A percentile compares a stretch with the other conserved stretches of the same genome.
Evolutionary conservation across 2,329 filamentous ascomycete genomes (phyloP).

Genomic region (Verticillium zaregamsianum): DNA sequence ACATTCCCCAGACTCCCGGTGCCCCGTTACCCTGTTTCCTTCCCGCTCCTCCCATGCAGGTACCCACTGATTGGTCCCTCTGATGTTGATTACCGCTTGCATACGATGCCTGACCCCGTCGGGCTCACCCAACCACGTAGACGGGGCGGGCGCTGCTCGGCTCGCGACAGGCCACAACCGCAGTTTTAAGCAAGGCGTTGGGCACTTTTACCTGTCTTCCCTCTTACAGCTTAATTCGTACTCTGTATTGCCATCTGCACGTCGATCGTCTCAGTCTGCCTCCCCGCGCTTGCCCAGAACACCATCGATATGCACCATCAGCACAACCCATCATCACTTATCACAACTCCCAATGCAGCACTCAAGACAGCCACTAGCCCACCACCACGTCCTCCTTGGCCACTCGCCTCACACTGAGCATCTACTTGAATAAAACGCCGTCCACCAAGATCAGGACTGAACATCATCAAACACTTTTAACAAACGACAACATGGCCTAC

Average conservation of each 20-base stretch:
- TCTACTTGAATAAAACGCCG: neutral
- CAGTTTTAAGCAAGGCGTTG: slow-evolving; percentile 3
- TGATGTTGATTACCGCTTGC: neutral
- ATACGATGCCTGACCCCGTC: slow-evolving; percentile 1
- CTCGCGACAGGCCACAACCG: neutral
- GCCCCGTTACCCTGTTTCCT: neutral
- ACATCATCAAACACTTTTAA: neutral
- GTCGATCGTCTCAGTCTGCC: neutral
- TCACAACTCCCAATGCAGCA: neutral
- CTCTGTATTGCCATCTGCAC: neutral
- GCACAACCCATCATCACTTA: neutral
- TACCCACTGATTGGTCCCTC: slow-evolving; percentile 3
- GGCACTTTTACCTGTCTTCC: neutral
- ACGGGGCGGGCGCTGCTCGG: neutral
- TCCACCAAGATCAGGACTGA: neutral
- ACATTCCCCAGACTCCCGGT: neutral
- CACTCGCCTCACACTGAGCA: neutral
- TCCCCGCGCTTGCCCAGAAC: neutral
- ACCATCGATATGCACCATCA: neutral
- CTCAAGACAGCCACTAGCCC: neutral
- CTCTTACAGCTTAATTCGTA: neutral
- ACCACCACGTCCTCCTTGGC: neutral
- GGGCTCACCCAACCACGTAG: slow-evolving; percentile 1
- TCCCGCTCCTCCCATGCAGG: slow-evolving; percentile 1
- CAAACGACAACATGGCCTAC: neutral